These are phyloP conservation scores for Cladosporium halotolerans DNA, from an alignment of 2,329 filamentous ascomycete species.

Conservation along the genomic window DNA sequence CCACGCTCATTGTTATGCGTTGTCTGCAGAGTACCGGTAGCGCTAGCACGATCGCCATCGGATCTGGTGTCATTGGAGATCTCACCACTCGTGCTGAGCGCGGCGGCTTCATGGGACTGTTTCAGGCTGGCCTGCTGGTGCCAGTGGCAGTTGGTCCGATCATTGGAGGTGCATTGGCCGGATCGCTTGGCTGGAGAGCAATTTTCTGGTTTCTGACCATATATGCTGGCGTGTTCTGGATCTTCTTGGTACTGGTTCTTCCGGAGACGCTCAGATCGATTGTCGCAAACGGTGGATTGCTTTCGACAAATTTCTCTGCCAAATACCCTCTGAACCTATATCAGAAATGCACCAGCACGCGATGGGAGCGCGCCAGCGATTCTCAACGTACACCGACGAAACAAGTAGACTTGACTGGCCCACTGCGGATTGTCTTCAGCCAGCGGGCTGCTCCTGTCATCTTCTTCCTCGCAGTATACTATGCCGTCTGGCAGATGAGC, in stretches of 20 bases:
- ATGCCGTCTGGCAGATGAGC: conserved; percentile 52
- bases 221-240: conserved; percentile 33
- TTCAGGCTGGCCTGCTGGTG: conserved; percentile 33
- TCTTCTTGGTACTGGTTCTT: conserved; percentile 29
- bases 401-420: conserved; percentile 40
- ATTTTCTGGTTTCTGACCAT: conserved; percentile 53
- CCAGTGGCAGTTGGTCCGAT: conserved; percentile 43
- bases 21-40: conserved; percentile 40
- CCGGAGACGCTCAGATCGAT: conserved; percentile 37
- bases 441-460: conserved; percentile 42
- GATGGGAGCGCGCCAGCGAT: neutral
- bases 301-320: neutral
- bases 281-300: conserved; percentile 29
- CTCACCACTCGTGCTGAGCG: conserved; percentile 37
- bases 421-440: conserved; percentile 43
- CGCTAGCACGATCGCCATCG: conserved; percentile 40
- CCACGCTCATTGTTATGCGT: conserved; percentile 35
- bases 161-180: conserved; percentile 44
- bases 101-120: conserved; percentile 38
- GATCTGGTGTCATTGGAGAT: conserved; percentile 38
- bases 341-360: neutral
- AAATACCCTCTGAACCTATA: neutral
- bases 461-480: conserved; percentile 46
- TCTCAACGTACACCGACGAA: conserved; percentile 25
- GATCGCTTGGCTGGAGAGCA: conserved; percentile 45